A percentile compares a stretch with the other conserved stretches of the same genome.
phyloP scores from a whole-genome alignment of 2,329 filamentous ascomycete species.

The Fusarium succisae region DNA sequence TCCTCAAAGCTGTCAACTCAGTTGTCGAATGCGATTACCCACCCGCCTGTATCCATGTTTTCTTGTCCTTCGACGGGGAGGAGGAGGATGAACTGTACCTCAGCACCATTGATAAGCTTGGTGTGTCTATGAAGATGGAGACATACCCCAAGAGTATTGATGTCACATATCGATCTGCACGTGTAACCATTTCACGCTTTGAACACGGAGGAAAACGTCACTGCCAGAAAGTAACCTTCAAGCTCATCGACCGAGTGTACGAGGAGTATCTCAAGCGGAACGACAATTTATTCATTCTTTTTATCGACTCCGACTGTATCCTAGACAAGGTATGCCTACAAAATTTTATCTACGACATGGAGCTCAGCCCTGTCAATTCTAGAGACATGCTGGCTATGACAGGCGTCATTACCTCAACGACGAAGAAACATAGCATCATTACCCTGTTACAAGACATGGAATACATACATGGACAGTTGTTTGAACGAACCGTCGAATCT shows the following conservation, averaged over 20 bases:
- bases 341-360: conserved; percentile 99
- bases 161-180: conserved; percentile 80
- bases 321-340: conserved; percentile 90
- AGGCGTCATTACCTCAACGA: conserved; percentile 94
- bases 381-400: conserved; percentile 98
- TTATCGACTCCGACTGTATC: conserved; percentile 98
- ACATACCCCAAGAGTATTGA: conserved; percentile 91
- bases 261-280: conserved; percentile 84
- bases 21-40: conserved; percentile 96
- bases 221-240: conserved; percentile 93
- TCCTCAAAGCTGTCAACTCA: conserved; percentile 88
- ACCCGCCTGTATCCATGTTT: conserved; percentile 89
- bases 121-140: conserved; percentile 79
- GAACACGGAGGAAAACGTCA: conserved; percentile 92
- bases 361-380: conserved; percentile 90
- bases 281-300: conserved; percentile 93
- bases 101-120: conserved; percentile 84
- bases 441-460: conserved; percentile 98
- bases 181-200: conserved; percentile 91
- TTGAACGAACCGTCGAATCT: conserved; percentile 94
- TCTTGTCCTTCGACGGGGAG: conserved; percentile 93
- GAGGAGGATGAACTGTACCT: conserved; percentile 89
- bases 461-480: conserved; percentile 95
- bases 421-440: conserved; percentile 85
- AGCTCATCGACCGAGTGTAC: conserved; percentile 93